Conservation (phyloP, 164 flowering plant genomes). For the Umbellularia californica region DNA sequence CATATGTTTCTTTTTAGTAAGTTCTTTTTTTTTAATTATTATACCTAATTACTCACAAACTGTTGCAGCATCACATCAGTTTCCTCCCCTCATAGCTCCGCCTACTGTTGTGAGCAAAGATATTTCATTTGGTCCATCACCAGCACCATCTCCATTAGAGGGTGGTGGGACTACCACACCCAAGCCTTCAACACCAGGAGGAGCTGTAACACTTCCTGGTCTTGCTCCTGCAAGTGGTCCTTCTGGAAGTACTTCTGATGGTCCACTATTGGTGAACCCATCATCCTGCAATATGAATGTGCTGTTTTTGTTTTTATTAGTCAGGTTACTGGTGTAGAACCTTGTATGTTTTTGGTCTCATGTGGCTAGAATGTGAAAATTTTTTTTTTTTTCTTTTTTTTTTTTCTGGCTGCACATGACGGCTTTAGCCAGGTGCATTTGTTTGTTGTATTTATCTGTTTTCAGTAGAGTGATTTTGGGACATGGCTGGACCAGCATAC, state of each 20-base stretch:
- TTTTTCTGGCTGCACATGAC: background rate
- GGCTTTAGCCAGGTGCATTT: slow-evolving; percentile 2
- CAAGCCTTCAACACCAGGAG: slow-evolving; percentile 31
- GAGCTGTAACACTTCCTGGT: slow-evolving; percentile 37
- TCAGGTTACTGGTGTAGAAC: slow-evolving; percentile 23
- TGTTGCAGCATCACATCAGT: slow-evolving; percentile 62
- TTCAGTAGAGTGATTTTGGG: slow-evolving; percentile 7
- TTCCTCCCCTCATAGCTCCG: slow-evolving; percentile 72
- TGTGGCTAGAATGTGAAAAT: slow-evolving; percentile 15
- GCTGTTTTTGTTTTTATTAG: slow-evolving; percentile 23
- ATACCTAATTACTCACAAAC: background rate
- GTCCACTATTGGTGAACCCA: slow-evolving; percentile 35
- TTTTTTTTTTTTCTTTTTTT: slow-evolving; percentile 15
- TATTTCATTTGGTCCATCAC: slow-evolving; percentile 54
- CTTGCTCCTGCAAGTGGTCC: slow-evolving; percentile 64
- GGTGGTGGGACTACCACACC: slow-evolving; percentile 40
- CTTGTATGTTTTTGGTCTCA: slow-evolving; percentile 15
- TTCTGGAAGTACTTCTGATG: slow-evolving; percentile 43
- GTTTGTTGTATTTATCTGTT: slow-evolving; percentile 23
- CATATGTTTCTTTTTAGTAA: background rate
- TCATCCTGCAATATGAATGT: slow-evolving; percentile 19
- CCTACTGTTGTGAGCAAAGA: slow-evolving; percentile 44
- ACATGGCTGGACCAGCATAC: background rate
- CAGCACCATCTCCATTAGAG: slow-evolving; percentile 50
- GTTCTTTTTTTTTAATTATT: background rate